These are phyloP conservation scores for Epichloe gansuensis DNA, from an alignment of 2,329 filamentous ascomycete genomes.

Conservation along the genomic window DNA sequence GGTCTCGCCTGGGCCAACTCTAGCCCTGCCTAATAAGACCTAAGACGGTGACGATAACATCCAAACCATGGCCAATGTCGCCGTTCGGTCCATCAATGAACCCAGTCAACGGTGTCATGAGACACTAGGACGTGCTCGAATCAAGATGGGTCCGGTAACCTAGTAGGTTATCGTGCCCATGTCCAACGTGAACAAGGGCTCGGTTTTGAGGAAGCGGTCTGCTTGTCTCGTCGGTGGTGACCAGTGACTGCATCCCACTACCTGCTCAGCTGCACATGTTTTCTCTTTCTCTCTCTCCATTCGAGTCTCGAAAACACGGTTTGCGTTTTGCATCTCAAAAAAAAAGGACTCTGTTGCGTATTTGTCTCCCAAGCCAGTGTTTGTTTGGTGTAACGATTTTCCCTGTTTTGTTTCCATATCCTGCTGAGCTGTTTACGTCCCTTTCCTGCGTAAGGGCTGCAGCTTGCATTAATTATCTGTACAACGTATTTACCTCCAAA, in stretches of 20 bases:
- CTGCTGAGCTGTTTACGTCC: background rate
- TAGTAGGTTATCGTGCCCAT: conserved; percentile 2
- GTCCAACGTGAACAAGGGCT: conserved; percentile 4
- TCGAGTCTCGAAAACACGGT: background rate
- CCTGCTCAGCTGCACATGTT: conserved; percentile 14
- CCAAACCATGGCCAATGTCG: conserved; percentile 2
- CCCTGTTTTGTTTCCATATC: conserved; percentile 1
- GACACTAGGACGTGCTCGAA: background rate
- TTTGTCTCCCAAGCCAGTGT: conserved; percentile 5
- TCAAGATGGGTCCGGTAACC: conserved; percentile 4
- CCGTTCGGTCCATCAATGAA: conserved; percentile 1
- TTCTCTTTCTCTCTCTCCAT: background rate
- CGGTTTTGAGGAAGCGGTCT: conserved; percentile 6
- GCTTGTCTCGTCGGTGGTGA: conserved; percentile 8
- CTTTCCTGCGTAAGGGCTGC: conserved; percentile 2
- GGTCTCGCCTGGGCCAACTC: background rate
- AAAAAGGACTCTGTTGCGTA: conserved; percentile 8
- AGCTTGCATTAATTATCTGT: conserved; percentile 5
- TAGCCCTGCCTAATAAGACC: background rate
- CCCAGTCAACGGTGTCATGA: conserved; percentile 2
- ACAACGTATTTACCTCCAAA: conserved; percentile 4
- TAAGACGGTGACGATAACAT: background rate
- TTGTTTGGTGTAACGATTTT: conserved; percentile 1
- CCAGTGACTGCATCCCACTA: conserved; percentile 16
- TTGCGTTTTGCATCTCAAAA: conserved; percentile 3